Percentiles rank a stretch among this genome's conserved stretches.
Conservation (phyloP, 129 eudicot genomes). For the Calendula officinalis region DNA sequence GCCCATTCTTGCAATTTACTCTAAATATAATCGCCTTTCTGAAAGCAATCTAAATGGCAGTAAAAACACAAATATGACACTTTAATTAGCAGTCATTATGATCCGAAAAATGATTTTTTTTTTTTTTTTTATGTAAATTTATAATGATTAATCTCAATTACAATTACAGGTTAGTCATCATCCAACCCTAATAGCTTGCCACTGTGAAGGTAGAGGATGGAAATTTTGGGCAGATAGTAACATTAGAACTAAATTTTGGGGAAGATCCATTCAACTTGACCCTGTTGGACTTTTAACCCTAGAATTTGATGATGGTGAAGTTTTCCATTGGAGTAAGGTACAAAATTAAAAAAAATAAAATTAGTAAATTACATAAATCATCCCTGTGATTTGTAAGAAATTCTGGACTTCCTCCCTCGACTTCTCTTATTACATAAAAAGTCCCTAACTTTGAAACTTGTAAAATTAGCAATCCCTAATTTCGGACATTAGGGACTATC, state of each 20-base stretch:
- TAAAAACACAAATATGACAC: too few relatives aligned
- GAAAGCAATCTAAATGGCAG: not conserved
- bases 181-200: slow-evolving; percentile 53
- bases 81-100: not conserved
- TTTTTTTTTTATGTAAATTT: too few relatives aligned
- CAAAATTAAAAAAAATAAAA: not conserved
- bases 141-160: slow-evolving; percentile 3
- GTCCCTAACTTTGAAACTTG: too few relatives aligned
- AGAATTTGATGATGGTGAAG: slow-evolving; percentile 59
- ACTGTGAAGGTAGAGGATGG: slow-evolving; percentile 62
- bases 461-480: too few relatives aligned
- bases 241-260: slow-evolving; percentile 51
- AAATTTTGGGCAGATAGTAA: slow-evolving; percentile 57
- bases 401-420: too few relatives aligned
- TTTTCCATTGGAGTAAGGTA: slow-evolving; percentile 66
- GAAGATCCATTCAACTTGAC: slow-evolving; percentile 56
- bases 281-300: slow-evolving; percentile 57
- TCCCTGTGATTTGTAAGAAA: too few relatives aligned
- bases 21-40: too few relatives aligned
- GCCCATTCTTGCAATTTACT: too few relatives aligned
- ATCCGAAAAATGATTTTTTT: not conserved
- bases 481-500: too few relatives aligned
- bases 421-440: too few relatives aligned
- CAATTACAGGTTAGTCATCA: slow-evolving; percentile 51
- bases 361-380: too few relatives aligned